These are phyloP conservation scores for Thermothelomyces thermophilus DNA, from an alignment of 2,329 filamentous ascomycete species.

Conservation along the genomic window DNA sequence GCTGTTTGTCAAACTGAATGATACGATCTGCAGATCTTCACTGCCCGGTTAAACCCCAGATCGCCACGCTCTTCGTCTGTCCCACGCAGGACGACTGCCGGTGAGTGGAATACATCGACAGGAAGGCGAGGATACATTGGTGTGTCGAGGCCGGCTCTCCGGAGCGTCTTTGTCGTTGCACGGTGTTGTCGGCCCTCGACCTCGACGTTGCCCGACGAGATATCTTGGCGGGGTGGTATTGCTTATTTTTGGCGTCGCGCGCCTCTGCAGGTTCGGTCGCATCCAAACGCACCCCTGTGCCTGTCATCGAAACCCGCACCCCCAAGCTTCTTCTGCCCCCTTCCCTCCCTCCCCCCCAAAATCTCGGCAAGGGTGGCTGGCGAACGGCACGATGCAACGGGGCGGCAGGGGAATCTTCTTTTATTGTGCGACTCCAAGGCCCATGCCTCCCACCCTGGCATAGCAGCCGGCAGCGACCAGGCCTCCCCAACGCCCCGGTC, in stretches of 20 bases:
- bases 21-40: too few species aligned
- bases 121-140: too few species aligned
- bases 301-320: neutral
- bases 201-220: neutral
- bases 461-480: conserved; percentile 12
- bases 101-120: too few species aligned
- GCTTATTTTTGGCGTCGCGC: neutral
- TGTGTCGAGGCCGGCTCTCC: too few species aligned
- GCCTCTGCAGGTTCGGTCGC: neutral
- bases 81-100: too few species aligned
- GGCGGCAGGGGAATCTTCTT: conserved; percentile 1
- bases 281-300: neutral
- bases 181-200: too few species aligned
- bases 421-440: conserved; percentile 14
- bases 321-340: conserved; percentile 2
- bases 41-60: too few species aligned
- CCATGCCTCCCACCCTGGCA: conserved; percentile 2
- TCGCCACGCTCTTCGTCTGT: too few species aligned
- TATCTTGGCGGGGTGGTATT: conserved; percentile 3
- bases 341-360: conserved; percentile 5
- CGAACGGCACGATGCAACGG: conserved; percentile 3
- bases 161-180: too few species aligned
- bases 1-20: too few species aligned
- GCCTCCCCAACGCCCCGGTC: conserved; percentile 10
- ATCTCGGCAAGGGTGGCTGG: conserved; percentile 10